Evolutionary conservation across 768 basidiomycete species (phyloP).

Genomic region (Boletellus ananiceps): DNA sequence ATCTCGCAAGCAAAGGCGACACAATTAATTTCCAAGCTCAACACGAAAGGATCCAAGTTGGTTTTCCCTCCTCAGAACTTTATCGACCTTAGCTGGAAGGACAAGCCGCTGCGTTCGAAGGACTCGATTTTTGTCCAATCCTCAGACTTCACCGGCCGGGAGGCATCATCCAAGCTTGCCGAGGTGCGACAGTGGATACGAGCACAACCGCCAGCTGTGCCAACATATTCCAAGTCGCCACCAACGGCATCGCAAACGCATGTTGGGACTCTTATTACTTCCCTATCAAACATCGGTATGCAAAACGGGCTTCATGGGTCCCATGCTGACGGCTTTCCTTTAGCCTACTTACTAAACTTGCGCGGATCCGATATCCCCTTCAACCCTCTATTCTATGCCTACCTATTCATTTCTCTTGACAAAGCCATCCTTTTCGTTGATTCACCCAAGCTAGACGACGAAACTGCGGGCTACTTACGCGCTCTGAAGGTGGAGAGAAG

Average conservation of each 20-base stretch:
- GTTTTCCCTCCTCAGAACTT: slow-evolving; percentile 81
- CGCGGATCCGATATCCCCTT: slow-evolving; percentile 88
- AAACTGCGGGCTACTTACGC: slow-evolving; percentile 56
- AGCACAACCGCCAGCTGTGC: slow-evolving; percentile 51
- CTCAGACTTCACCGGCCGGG: slow-evolving; percentile 64
- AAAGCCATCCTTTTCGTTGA: slow-evolving; percentile 77
- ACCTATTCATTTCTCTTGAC: slow-evolving; percentile 67
- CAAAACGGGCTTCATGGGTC: slow-evolving; percentile 1
- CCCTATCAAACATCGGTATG: slow-evolving; percentile 68
- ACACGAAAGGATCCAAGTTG: slow-evolving; percentile 54
- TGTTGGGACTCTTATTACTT: slow-evolving; percentile 62
- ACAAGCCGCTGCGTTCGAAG: slow-evolving; percentile 65
- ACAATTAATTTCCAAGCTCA: slow-evolving; percentile 53
- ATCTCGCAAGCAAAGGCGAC: slow-evolving; percentile 69
- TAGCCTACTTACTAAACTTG: slow-evolving; percentile 85
- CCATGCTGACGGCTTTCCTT: slow-evolving; percentile 2
- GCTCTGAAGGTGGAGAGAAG: slow-evolving; percentile 51
- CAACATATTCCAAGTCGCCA: slow-evolving; percentile 57
- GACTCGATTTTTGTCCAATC: slow-evolving; percentile 64
- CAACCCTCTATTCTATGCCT: slow-evolving; percentile 90
- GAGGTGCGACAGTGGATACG: slow-evolving; percentile 69
- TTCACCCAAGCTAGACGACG: slow-evolving; percentile 52
- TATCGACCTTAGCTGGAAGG: slow-evolving; percentile 76
- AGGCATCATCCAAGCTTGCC: slow-evolving; percentile 65
- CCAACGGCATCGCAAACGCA: slow-evolving; percentile 61